Percentiles rank a stretch among this genome's conserved stretches.
Conservation (phyloP, 179 eudicot species). For the Vitellaria paradoxa region DNA sequence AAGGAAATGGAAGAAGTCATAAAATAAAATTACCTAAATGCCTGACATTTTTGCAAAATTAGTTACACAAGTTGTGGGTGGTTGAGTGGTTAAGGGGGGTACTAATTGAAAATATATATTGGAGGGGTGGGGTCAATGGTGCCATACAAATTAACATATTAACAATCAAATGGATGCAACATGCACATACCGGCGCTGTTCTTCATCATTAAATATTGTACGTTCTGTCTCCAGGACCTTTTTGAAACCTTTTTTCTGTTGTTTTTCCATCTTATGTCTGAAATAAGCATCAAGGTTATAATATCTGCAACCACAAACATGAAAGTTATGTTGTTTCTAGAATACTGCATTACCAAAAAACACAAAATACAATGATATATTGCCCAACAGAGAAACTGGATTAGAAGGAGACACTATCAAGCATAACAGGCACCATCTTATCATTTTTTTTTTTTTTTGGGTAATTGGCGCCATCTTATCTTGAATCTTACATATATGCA, state of each 20-base stretch:
- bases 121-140: too few relatives aligned
- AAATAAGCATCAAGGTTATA: slow-evolving; percentile 82
- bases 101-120: too few relatives aligned
- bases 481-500: not conserved
- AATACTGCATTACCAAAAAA: not conserved
- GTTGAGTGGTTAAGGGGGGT: too few relatives aligned
- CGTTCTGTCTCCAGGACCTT: slow-evolving; percentile 54
- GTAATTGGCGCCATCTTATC: not conserved
- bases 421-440: not conserved
- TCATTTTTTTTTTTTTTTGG: too few relatives aligned
- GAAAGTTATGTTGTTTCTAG: not conserved
- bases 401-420: not conserved
- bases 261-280: slow-evolving; percentile 57
- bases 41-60: too few relatives aligned
- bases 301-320: slow-evolving; percentile 55
- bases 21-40: too few relatives aligned
- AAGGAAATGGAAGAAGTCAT: too few relatives aligned
- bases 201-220: slow-evolving; percentile 78
- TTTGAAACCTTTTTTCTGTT: slow-evolving; percentile 60
- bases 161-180: not conserved
- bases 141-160: not conserved
- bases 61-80: too few relatives aligned
- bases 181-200: slow-evolving; percentile 63
- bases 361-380: not conserved
- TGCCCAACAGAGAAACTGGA: not conserved